Evolutionary conservation across 805 yeast species (phyloP).

Genomic region (Sporopachydermia lactativora): DNA sequence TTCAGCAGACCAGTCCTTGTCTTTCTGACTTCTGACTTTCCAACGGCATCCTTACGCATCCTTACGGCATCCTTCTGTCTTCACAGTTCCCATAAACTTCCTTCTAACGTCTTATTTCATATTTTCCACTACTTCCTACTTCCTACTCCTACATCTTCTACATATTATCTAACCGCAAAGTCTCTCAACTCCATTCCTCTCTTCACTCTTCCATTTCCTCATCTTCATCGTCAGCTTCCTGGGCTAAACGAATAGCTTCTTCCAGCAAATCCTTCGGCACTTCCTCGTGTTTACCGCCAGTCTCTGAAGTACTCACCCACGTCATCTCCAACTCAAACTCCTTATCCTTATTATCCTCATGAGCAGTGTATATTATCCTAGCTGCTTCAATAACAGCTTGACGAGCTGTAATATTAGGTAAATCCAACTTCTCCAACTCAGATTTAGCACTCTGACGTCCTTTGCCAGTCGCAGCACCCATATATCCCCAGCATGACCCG

Average conservation of each 20-base stretch:
- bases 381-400: slow-evolving; percentile 94
- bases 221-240: slow-evolving; percentile 69
- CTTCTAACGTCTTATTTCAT: too few relatives aligned
- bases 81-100: not conserved
- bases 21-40: too few relatives aligned
- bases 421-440: slow-evolving; percentile 82
- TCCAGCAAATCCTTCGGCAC: slow-evolving; percentile 69
- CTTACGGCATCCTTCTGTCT: too few relatives aligned
- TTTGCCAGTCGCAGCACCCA: slow-evolving; percentile 95
- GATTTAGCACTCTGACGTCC: slow-evolving; percentile 98
- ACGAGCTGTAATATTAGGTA: slow-evolving; percentile 48
- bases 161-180: not conserved
- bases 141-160: slow-evolving; percentile 4
- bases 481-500: slow-evolving; percentile 95
- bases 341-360: slow-evolving; percentile 95
- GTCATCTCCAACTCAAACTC: slow-evolving; percentile 91
- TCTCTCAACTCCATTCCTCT: slow-evolving; percentile 25
- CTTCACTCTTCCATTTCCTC: slow-evolving; percentile 46
- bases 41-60: too few relatives aligned
- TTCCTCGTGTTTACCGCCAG: slow-evolving; percentile 64
- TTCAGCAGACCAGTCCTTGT: too few relatives aligned
- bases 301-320: slow-evolving; percentile 71
- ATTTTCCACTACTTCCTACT: slow-evolving; percentile 2
- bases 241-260: slow-evolving; percentile 77
- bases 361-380: slow-evolving; percentile 81